Evolutionary conservation across 768 basidiomycete genomes (phyloP).

Genomic region (Gloeopeniophorella convolvens): DNA sequence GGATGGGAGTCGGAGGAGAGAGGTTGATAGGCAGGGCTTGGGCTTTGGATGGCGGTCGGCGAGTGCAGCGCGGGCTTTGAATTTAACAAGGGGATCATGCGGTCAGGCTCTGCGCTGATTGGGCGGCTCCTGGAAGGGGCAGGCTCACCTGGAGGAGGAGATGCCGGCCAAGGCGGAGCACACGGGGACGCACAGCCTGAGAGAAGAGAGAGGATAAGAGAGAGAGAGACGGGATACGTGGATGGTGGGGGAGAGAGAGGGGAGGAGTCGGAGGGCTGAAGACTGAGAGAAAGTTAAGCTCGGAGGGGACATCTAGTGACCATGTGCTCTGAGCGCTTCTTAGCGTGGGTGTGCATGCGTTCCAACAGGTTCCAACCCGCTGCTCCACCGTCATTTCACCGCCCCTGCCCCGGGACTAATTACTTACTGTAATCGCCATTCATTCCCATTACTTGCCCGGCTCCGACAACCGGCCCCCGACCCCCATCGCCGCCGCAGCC

Average conservation of each 20-base stretch:
- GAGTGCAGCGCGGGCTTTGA: slow-evolving; percentile 14
- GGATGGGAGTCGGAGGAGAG: slow-evolving; percentile 21
- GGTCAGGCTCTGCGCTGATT: neutral
- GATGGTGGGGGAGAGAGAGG: slow-evolving; percentile 23
- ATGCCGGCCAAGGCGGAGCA: too few species aligned
- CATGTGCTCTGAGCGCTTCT: slow-evolving; percentile 21
- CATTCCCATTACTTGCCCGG: slow-evolving; percentile 1
- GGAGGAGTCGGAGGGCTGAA: slow-evolving; percentile 24
- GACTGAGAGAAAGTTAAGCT: too few species aligned
- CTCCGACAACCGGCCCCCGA: slow-evolving; percentile 16
- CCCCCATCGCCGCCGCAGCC: slow-evolving; percentile 35
- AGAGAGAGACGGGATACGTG: slow-evolving; percentile 12
- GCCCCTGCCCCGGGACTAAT: neutral
- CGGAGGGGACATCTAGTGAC: too few species aligned
- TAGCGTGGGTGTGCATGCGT: slow-evolving; percentile 7
- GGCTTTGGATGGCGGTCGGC: neutral
- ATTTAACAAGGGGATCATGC: slow-evolving; percentile 18
- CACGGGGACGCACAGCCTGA: too few species aligned
- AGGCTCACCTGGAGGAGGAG: too few species aligned
- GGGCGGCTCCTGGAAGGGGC: neutral
- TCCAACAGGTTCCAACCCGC: too few species aligned
- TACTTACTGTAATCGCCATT: too few species aligned
- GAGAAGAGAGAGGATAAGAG: slow-evolving; percentile 2
- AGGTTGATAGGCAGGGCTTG: slow-evolving; percentile 20
- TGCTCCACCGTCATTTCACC: neutral